Percentiles rank a stretch among this genome's conserved stretches.
phyloP scores from a whole-genome alignment of 2,329 filamentous ascomycete species.

The Neocatenulostroma microsporum region DNA sequence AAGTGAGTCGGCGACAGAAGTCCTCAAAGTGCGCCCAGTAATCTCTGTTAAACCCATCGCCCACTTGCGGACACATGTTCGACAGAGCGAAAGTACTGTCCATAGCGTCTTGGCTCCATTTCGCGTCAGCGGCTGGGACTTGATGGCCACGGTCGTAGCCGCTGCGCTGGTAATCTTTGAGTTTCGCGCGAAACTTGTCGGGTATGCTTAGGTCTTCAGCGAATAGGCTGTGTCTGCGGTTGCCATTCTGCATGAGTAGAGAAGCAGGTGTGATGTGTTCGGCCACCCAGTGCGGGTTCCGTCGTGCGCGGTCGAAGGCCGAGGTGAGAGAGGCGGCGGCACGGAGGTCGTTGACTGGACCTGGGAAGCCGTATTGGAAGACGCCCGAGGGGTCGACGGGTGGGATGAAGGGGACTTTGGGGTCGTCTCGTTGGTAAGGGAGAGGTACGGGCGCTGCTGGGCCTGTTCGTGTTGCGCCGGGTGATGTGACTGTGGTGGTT shows the following conservation, averaged over 20 bases:
- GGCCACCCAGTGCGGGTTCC: constrained; percentile 85
- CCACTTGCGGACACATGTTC: constrained; percentile 98
- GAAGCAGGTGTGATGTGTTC: constrained; percentile 94
- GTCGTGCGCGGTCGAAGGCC: constrained; percentile 78
- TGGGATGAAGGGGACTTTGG: constrained; percentile 17
- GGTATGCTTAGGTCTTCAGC: constrained; percentile 74
- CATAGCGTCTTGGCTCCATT: constrained; percentile 93
- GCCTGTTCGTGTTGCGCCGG: constrained; percentile 20
- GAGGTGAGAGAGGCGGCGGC: constrained; percentile 70
- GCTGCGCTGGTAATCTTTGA: constrained; percentile 90
- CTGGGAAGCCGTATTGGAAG: constrained; percentile 68
- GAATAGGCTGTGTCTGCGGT: constrained; percentile 78
- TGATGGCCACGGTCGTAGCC: constrained; percentile 97
- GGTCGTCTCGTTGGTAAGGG: constrained; percentile 15
- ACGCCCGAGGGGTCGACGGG: constrained; percentile 45
- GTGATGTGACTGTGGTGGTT: constrained; percentile 27
- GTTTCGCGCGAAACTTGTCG: constrained; percentile 74
- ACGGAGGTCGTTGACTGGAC: constrained; percentile 76
- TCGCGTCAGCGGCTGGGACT: constrained; percentile 90
- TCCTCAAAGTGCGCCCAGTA: constrained; percentile 99
- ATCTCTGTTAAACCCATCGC: constrained; percentile 96
- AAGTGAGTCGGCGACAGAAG: constrained; percentile 79
- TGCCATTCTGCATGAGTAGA: constrained; percentile 63
- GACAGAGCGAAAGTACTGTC: constrained; percentile 85
- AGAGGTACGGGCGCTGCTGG: constrained; percentile 21